Percentiles rank a stretch among this genome's conserved stretches.
These are phyloP conservation scores for Bryoerythrophyllum caledonicum DNA, from an alignment of 225 moss, liverwort and hornwort species.

Conservation along the genomic window DNA sequence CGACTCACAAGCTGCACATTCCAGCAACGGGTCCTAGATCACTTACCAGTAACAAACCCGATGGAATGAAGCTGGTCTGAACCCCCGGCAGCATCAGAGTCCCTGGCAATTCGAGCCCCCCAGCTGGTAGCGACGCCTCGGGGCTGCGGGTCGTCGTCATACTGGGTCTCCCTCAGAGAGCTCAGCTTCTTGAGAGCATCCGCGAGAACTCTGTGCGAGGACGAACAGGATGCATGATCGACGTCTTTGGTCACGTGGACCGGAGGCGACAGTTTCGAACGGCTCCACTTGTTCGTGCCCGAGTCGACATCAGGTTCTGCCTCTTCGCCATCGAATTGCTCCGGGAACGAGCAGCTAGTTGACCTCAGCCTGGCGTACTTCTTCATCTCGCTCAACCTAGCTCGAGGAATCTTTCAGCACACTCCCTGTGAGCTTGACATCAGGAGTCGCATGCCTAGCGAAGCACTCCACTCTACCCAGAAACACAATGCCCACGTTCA, in stretches of 20 bases:
- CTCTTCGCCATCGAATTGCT: not conserved
- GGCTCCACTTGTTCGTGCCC: not conserved
- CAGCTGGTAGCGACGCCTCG: not conserved
- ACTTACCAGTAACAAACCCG: constrained; percentile 4
- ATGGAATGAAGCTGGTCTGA: not conserved
- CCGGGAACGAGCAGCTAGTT: not conserved
- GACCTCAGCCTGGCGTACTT: constrained; percentile 30
- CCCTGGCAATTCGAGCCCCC: not conserved
- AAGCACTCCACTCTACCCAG: not conserved
- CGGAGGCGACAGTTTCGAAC: not conserved
- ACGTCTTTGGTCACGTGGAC: not conserved
- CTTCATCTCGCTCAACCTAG: constrained; percentile 25
- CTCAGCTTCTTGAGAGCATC: constrained; percentile 39
- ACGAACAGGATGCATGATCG: not conserved
- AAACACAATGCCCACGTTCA: not conserved
- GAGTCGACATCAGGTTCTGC: not conserved
- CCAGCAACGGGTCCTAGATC: not conserved
- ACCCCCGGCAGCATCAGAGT: not conserved
- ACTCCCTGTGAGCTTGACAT: constrained; percentile 4
- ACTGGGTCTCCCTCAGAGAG: constrained; percentile 19
- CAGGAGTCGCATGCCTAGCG: constrained; percentile 7
- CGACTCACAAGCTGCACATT: not conserved
- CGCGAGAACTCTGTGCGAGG: constrained; percentile 12
- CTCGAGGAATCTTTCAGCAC: not conserved
- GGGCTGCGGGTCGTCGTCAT: not conserved